These are phyloP conservation scores for Nannizzia gypsea DNA, from an alignment of 2,329 filamentous ascomycete species.

Conservation along the genomic window DNA sequence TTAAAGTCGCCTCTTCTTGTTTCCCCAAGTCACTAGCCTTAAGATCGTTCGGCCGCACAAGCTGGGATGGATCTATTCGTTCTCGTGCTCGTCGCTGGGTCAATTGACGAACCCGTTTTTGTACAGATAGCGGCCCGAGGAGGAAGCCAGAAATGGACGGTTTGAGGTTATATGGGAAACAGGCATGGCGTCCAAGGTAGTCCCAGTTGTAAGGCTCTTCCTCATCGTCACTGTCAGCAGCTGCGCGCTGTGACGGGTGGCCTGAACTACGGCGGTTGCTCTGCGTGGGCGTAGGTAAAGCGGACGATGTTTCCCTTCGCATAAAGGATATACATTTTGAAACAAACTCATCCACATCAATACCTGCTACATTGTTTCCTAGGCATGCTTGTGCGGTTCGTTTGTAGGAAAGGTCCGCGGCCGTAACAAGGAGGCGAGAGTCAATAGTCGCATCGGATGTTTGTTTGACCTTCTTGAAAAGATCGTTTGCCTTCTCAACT, in stretches of 20 bases:
- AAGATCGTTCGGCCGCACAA: constrained; percentile 63
- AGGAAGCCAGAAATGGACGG: constrained; percentile 74
- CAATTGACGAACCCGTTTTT: constrained; percentile 65
- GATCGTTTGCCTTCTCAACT: constrained; percentile 53
- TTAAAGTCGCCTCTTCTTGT: constrained; percentile 67
- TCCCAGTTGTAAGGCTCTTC: constrained; percentile 71
- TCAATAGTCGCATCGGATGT: constrained; percentile 86
- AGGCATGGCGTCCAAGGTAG: constrained; percentile 65
- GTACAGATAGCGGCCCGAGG: constrained; percentile 74
- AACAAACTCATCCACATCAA: constrained; percentile 86
- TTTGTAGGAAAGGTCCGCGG: constrained; percentile 68
- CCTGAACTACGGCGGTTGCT: constrained; percentile 18
- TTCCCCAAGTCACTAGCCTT: constrained; percentile 60
- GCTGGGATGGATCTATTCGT: constrained; percentile 55
- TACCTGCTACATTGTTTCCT: constrained; percentile 58
- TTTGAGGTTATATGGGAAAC: constrained; percentile 58
- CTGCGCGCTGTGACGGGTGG: constrained; percentile 24
- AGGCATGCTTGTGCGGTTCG: constrained; percentile 63
- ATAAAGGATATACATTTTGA: constrained; percentile 84
- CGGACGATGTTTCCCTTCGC: constrained; percentile 52
- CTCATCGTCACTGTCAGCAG: constrained; percentile 53
- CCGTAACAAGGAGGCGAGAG: constrained; percentile 68
- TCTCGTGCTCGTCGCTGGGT: constrained; percentile 61
- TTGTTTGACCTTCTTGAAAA: constrained; percentile 63
- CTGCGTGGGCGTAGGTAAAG: constrained; percentile 16